phyloP scores from a whole-genome alignment of 169 alveolate genomes.

The Blepharisma undulans region DNA sequence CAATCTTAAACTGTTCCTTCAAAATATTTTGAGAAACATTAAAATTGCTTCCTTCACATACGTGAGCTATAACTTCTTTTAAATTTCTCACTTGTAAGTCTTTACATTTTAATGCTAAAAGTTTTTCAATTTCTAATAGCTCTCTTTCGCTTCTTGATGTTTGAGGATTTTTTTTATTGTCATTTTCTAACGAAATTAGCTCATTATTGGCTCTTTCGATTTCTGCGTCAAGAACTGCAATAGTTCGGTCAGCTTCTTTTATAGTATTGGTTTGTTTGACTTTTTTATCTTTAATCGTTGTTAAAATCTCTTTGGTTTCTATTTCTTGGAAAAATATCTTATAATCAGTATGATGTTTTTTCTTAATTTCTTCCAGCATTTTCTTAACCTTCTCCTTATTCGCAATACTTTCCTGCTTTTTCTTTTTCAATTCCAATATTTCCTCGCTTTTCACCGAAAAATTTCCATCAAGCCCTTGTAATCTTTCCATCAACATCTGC shows the following conservation, averaged over 20 bases:
- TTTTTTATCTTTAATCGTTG: not conserved
- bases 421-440: not conserved
- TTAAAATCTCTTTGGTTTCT: slow-evolving; percentile 8
- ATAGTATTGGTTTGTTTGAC: not conserved
- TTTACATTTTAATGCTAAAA: not conserved
- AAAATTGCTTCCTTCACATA: not conserved
- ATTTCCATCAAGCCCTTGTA: not conserved
- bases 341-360: not conserved
- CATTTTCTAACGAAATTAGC: not conserved
- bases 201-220: not conserved
- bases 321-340: slow-evolving; percentile 13
- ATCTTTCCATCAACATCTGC: not conserved
- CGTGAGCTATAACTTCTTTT: not conserved
- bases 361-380: not conserved
- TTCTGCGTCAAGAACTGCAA: slow-evolving; percentile 18
- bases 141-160: not conserved
- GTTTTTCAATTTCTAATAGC: not conserved
- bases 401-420: not conserved
- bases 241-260: not conserved
- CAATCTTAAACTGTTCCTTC: not conserved
- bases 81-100: not conserved
- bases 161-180: not conserved
- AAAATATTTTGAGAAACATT: not conserved
- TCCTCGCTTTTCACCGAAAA: not conserved
- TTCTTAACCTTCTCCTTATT: slow-evolving; percentile 8